phyloP scores from a whole-genome alignment of 768 basidiomycete genomes.

The Russula sp. region DNA sequence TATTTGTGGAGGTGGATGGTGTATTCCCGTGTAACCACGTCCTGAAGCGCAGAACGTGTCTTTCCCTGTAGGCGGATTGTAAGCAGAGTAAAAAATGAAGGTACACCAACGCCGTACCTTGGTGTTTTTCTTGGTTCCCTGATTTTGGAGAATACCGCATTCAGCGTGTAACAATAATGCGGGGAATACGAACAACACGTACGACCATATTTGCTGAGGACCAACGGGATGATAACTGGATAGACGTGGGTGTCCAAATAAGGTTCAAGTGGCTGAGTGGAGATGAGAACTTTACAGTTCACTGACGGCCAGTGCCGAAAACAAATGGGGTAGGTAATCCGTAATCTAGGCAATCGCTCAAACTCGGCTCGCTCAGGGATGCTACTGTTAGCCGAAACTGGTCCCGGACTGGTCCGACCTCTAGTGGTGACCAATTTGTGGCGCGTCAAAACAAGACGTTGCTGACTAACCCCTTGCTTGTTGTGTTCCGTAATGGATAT shows the following conservation, averaged over 20 bases:
- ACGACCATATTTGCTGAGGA: conserved; percentile 54
- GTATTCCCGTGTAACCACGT: conserved; percentile 98
- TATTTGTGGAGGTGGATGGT: conserved; percentile 97
- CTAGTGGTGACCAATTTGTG: too few species aligned
- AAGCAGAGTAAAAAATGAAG: neutral
- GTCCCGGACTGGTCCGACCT: too few species aligned
- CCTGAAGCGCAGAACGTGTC: conserved; percentile 93
- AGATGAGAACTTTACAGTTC: conserved; percentile 37
- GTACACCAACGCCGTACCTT: conserved; percentile 18
- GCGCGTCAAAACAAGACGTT: neutral
- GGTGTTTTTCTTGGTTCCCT: conserved; percentile 27
- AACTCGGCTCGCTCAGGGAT: too few species aligned
- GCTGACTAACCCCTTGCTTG: conserved; percentile 4
- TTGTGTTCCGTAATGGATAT: conserved; percentile 31
- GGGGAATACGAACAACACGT: conserved; percentile 33
- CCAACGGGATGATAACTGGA: neutral
- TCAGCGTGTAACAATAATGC: neutral
- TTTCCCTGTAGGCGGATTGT: conserved; percentile 48
- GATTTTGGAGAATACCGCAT: neutral
- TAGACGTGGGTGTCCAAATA: conserved; percentile 39
- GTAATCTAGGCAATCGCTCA: too few species aligned
- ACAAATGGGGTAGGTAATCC: conserved; percentile 4
- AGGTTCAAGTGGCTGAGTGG: conserved; percentile 55
- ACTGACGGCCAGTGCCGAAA: conserved; percentile 32
- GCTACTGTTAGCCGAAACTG: too few species aligned